Percentiles rank a stretch among this genome's conserved stretches.
Evolutionary conservation across 1,139 yeast genomes (phyloP).

Genomic region (Komagataea norvegica): DNA sequence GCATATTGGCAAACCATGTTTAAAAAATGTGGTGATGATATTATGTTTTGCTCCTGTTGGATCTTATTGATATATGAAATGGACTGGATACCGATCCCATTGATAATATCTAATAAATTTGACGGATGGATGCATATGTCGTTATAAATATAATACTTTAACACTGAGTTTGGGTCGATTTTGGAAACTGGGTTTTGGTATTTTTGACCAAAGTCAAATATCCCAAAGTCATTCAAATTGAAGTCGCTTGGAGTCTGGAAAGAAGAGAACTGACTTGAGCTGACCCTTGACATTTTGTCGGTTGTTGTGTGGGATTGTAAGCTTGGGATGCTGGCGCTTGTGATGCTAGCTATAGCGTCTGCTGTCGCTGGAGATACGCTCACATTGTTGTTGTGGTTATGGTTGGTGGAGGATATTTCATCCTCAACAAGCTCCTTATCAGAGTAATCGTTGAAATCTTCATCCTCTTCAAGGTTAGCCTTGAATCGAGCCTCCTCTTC

Average conservation of each 20-base stretch:
- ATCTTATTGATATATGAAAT: slow-evolving; percentile 11
- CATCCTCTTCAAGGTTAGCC: slow-evolving; percentile 1
- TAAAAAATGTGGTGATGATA: slow-evolving; percentile 13
- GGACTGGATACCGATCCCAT: slow-evolving; percentile 12
- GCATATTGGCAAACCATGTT: slow-evolving; percentile 16
- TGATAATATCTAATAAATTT: slow-evolving; percentile 9
- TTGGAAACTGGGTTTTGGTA: not conserved
- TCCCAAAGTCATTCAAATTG: slow-evolving; percentile 7
- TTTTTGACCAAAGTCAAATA: slow-evolving; percentile 4
- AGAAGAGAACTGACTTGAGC: slow-evolving; percentile 3
- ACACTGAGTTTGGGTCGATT: slow-evolving; percentile 6
- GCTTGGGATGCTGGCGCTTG: not conserved
- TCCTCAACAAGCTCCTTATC: not conserved
- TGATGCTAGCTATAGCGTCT: not conserved
- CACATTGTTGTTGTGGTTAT: not conserved
- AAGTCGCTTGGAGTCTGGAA: slow-evolving; percentile 6
- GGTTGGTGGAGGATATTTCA: slow-evolving; percentile 1
- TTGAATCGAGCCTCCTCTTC: not conserved
- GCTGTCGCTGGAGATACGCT: too few relatives aligned
- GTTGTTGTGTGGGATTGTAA: too few relatives aligned
- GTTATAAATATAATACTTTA: slow-evolving; percentile 11
- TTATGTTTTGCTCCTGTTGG: slow-evolving; percentile 8
- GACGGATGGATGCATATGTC: slow-evolving; percentile 10
- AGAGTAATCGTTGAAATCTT: not conserved
- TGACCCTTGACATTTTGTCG: too few relatives aligned